phyloP scores from a whole-genome alignment of 2,329 filamentous ascomycete genomes.

The Aspergillus neoniger region DNA sequence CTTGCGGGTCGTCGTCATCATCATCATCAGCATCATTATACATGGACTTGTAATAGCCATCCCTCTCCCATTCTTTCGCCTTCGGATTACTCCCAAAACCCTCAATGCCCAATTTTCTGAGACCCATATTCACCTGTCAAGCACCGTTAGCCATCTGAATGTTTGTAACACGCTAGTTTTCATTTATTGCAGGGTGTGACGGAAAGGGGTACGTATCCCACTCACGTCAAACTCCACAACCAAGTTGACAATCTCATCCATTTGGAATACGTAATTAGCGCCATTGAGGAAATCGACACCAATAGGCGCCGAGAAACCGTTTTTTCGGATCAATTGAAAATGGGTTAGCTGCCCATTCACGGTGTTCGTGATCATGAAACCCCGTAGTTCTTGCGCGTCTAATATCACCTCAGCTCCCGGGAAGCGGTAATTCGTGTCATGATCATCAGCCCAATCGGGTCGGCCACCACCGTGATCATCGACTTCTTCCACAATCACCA shows the following conservation, averaged over 20 bases:
- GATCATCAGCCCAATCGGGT: background rate
- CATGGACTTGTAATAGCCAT: background rate
- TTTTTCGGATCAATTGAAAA: background rate
- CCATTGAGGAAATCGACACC: background rate
- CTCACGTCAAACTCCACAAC: background rate
- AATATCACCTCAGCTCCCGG: background rate
- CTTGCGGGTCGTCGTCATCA: no score
- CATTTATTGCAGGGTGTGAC: background rate
- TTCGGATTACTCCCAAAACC: background rate
- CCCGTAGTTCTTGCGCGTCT: background rate
- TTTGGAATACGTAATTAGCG: background rate
- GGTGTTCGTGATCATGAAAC: background rate
- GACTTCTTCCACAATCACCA: background rate
- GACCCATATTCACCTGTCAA: background rate
- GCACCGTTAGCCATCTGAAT: background rate
- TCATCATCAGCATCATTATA: no score
- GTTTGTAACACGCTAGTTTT: background rate
- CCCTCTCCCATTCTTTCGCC: background rate
- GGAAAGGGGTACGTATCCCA: background rate
- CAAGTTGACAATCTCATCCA: background rate
- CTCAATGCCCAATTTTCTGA: background rate
- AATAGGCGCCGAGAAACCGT: background rate
- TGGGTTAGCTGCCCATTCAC: background rate
- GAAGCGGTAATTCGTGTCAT: background rate
- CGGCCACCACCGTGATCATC: background rate